Conservation (phyloP, 2,329 filamentous ascomycete genomes). For the Colletotrichum neosansevieriae region DNA sequence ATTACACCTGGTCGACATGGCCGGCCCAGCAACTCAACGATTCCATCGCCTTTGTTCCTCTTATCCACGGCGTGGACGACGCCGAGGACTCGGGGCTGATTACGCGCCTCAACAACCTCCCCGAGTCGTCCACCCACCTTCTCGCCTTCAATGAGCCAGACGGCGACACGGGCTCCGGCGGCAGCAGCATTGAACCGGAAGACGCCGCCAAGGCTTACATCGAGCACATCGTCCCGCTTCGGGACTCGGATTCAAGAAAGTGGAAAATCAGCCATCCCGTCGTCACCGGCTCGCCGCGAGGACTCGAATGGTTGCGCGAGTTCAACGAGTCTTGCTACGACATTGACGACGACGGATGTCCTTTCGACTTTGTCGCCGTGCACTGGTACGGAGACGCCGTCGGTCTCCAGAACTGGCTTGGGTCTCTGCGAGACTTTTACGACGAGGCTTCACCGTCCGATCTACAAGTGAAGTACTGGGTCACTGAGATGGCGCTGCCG, state of each 20-base stretch:
- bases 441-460: constrained; percentile 41
- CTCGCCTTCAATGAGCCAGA: constrained; percentile 59
- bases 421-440: constrained; percentile 52
- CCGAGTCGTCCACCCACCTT: constrained; percentile 52
- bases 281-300: constrained; percentile 54
- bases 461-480: constrained; percentile 51
- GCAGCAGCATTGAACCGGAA: constrained; percentile 52
- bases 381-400: constrained; percentile 56
- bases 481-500: constrained; percentile 56
- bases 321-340: constrained; percentile 57
- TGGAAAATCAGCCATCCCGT: constrained; percentile 56
- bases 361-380: constrained; percentile 55
- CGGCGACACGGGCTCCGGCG: constrained; percentile 53
- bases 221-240: constrained; percentile 51
- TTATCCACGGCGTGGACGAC: constrained; percentile 53
- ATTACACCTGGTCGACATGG: constrained; percentile 57
- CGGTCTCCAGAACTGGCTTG: constrained; percentile 52
- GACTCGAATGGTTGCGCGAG: constrained; percentile 53
- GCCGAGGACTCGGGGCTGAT: constrained; percentile 46
- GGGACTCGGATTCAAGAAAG: constrained; percentile 38
- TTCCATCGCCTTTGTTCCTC: constrained; percentile 51
- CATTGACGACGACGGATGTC: constrained; percentile 53
- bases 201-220: constrained; percentile 55
- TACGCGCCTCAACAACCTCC: constrained; percentile 45
- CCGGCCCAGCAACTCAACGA: constrained; percentile 44